Evolutionary conservation across 208 protist species (phyloP).

Genomic region (Angomonas desouzai): DNA sequence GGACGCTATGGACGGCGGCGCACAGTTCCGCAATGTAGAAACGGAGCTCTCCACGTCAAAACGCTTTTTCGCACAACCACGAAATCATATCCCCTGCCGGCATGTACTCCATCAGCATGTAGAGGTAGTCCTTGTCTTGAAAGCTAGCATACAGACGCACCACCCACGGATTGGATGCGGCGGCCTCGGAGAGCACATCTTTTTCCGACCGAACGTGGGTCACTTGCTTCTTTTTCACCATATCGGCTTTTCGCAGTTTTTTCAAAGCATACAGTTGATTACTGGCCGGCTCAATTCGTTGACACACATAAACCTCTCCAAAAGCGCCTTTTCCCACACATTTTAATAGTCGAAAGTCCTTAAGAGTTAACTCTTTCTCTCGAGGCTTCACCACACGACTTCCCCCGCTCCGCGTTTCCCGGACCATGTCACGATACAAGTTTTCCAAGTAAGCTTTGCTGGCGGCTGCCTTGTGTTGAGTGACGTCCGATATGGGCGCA

Average conservation of each 20-base stretch:
- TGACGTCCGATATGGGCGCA: conserved; percentile 54
- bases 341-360: conserved; percentile 87
- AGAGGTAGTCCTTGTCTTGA: conserved; percentile 89
- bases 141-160: conserved; percentile 90
- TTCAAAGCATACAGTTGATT: conserved; percentile 88
- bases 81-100: conserved; percentile 92
- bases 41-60: conserved; percentile 84
- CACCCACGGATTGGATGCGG: conserved; percentile 82
- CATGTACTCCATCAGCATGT: conserved; percentile 95
- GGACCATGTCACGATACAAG: conserved; percentile 72
- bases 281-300: conserved; percentile 52
- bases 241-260: conserved; percentile 88
- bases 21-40: conserved; percentile 93
- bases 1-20: conserved; percentile 85
- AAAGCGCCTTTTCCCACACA: conserved; percentile 89
- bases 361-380: conserved; percentile 54
- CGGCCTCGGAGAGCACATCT: conserved; percentile 84
- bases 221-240: conserved; percentile 89
- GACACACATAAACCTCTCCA: conserved; percentile 90
- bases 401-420: conserved; percentile 47
- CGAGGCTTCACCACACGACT: conserved; percentile 58
- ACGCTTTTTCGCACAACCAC: conserved; percentile 84
- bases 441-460: conserved; percentile 85
- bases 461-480: conserved; percentile 82
- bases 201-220: conserved; percentile 88